phyloP scores from a whole-genome alignment of 2,329 filamentous ascomycete species.

The Botrytis galanthina region DNA sequence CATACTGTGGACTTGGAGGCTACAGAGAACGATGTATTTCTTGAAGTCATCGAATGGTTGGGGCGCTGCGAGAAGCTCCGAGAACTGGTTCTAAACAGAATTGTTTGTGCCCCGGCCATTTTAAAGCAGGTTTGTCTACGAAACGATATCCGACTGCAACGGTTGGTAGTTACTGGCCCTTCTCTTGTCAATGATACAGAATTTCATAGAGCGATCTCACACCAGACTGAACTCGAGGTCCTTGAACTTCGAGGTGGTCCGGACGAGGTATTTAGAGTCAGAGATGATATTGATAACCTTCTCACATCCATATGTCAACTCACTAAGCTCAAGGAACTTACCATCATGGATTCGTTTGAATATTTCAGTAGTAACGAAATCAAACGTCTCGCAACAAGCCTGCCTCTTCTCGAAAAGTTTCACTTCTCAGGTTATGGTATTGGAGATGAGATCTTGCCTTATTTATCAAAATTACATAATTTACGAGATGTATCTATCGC shows the following conservation, averaged over 20 bases:
- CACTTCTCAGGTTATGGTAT: conserved; percentile 55
- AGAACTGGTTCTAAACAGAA: conserved; percentile 49
- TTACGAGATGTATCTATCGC: conserved; percentile 54
- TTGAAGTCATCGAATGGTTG: conserved; percentile 54
- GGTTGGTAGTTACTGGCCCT: conserved; percentile 51
- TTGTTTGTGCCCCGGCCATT: conserved; percentile 53
- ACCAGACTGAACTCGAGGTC: conserved; percentile 48
- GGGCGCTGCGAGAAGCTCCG: conserved; percentile 50
- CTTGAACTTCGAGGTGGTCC: conserved; percentile 48
- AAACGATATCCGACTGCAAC: conserved; percentile 46
- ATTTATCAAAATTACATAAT: conserved; percentile 46
- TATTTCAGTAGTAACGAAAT: conserved; percentile 52
- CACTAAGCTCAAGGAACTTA: conserved; percentile 51
- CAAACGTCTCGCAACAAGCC: conserved; percentile 44
- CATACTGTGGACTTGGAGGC: conserved; percentile 48
- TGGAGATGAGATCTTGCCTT: conserved; percentile 48
- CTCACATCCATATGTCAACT: conserved; percentile 52
- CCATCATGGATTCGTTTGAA: conserved; percentile 51
- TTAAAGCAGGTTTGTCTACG: conserved; percentile 49
- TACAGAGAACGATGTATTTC: conserved; percentile 51
- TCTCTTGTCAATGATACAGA: conserved; percentile 46
- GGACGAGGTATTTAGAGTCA: conserved; percentile 42
- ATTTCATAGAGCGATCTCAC: conserved; percentile 52
- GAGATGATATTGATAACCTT: conserved; percentile 49
- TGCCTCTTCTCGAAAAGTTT: conserved; percentile 51